Percentiles rank a stretch among this genome's conserved stretches.
These are phyloP conservation scores for Auricularia sp. DNA, from an alignment of 768 basidiomycete species.

Conservation along the genomic window DNA sequence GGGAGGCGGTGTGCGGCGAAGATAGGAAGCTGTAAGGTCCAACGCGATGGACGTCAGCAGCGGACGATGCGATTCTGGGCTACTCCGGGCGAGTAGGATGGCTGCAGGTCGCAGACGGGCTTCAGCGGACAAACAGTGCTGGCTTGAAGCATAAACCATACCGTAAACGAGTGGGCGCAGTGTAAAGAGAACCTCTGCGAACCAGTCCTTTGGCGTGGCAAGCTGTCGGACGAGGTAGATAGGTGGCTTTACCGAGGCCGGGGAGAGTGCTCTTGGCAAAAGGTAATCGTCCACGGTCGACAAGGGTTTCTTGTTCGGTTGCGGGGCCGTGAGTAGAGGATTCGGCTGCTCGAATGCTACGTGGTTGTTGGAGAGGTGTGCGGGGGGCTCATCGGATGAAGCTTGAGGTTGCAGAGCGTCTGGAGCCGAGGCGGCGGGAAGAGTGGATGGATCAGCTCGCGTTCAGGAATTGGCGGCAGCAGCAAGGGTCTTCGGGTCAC, in stretches of 20 bases:
- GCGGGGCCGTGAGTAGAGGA: conserved; percentile 44
- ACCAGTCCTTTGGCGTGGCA: conserved; percentile 59
- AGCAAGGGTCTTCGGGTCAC: conserved; percentile 71
- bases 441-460: conserved; percentile 73
- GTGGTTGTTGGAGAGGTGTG: conserved; percentile 75
- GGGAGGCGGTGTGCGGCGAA: conserved; percentile 57
- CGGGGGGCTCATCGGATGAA: conserved; percentile 56
- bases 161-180: conserved; percentile 72
- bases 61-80: conserved; percentile 40
- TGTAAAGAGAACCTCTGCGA: conserved; percentile 61
- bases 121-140: neutral
- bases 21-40: conserved; percentile 63
- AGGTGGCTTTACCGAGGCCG: conserved; percentile 62
- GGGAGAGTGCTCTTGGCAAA: conserved; percentile 69
- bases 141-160: conserved; percentile 19
- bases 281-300: conserved; percentile 69
- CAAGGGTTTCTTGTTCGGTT: conserved; percentile 35
- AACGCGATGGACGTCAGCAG: conserved; percentile 54
- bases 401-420: conserved; percentile 39
- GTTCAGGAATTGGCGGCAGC: conserved; percentile 72
- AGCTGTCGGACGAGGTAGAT: conserved; percentile 54
- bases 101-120: conserved; percentile 23
- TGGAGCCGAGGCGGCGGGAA: conserved; percentile 41
- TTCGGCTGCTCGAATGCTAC: conserved; percentile 50
- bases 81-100: conserved; percentile 21